Evolutionary conservation across 1,139 yeast genomes (phyloP), one percentile per base, ranked within the genome.

Genomic region (Casaregolazyma lundiana): DNA sequence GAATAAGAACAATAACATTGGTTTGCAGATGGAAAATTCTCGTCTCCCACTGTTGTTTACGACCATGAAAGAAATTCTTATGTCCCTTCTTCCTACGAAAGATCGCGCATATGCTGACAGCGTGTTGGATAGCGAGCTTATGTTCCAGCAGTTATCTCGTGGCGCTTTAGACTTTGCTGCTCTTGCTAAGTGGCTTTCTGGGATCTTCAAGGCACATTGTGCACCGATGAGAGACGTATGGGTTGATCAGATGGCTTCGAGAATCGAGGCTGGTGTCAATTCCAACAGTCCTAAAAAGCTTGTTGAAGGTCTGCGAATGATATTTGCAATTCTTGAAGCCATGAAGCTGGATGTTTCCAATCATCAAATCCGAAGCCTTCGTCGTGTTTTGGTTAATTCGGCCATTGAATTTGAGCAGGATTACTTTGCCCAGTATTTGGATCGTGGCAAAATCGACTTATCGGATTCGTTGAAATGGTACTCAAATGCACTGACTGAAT

Each of bases 341-440:
- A 89, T 90, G 96, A 90, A 90, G 65, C 73, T 90, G 55, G 97
- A 90, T 61, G 95, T 89, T 47, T 96, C 97, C 16, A 90, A 90
- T 66, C 96, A 90, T 64, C 97, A 89, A 66, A 87, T 90, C 48
- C 75, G 96, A 57, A 80, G 88, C 21, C 71, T 89, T 49, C 76
- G 96, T 58, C 95, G 96, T 1, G 84, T 86, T 11, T 72, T 90
- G 43, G 80, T 89, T 51, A 92, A 88, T 58, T 85, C 95, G 24
- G 95, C 96, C 1, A 84, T 86, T n/a, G 92, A 86, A 55, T 87
- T 90, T 61, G 97, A 90, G 67, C 83, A 81, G 57, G 95, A 86
- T 63, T 88, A 88, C 66, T 88, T 87, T 65, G 76, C 75, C 53
- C 88, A 85, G 57, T 73, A 86, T 60, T 76, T 86, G 50, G 68